Evolutionary conservation across 1,139 yeast species (phyloP).

Genomic region (Yamadazyma spencermartinsiae): DNA sequence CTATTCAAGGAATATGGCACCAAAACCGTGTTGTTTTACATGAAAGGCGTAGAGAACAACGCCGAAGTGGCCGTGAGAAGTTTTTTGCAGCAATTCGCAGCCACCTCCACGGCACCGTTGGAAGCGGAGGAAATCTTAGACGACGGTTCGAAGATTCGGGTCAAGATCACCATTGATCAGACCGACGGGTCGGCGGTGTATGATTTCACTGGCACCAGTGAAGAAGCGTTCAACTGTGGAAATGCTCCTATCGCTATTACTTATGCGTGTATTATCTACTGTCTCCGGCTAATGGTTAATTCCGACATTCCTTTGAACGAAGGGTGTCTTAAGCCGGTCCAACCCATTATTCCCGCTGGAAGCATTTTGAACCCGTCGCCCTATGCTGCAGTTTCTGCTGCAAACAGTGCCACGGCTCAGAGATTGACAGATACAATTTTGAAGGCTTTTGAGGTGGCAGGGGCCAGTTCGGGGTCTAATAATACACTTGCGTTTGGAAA

Average conservation of each 20-base stretch:
- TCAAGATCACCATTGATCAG: conserved; percentile 43
- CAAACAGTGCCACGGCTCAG: conserved; percentile 48
- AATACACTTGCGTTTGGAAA: conserved; percentile 12
- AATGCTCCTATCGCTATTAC: conserved; percentile 45
- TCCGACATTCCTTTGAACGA: conserved; percentile 45
- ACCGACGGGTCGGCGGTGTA: conserved; percentile 48
- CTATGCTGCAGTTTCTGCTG: conserved; percentile 46
- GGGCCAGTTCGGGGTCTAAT: conserved; percentile 11
- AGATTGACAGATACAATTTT: conserved; percentile 34
- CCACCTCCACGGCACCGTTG: conserved; percentile 30
- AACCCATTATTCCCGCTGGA: conserved; percentile 33
- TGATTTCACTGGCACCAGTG: conserved; percentile 54
- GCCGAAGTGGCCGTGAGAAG: conserved; percentile 56
- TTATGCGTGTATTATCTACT: conserved; percentile 40
- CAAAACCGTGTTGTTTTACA: conserved; percentile 53
- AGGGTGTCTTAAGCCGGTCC: conserved; percentile 42
- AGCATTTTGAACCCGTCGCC: conserved; percentile 38
- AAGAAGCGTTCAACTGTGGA: conserved; percentile 39
- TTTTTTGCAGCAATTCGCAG: conserved; percentile 35
- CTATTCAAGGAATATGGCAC: conserved; percentile 51
- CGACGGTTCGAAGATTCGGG: conserved; percentile 55
- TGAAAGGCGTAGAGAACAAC: conserved; percentile 59
- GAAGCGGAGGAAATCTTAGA: conserved; percentile 55
- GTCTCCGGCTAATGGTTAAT: conserved; percentile 40
- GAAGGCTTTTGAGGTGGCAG: conserved; percentile 9